Percentiles rank a stretch among this genome's conserved stretches.
Evolutionary conservation across 2,329 filamentous ascomycete species (phyloP).

Genomic region (Malbranchea zuffiana): DNA sequence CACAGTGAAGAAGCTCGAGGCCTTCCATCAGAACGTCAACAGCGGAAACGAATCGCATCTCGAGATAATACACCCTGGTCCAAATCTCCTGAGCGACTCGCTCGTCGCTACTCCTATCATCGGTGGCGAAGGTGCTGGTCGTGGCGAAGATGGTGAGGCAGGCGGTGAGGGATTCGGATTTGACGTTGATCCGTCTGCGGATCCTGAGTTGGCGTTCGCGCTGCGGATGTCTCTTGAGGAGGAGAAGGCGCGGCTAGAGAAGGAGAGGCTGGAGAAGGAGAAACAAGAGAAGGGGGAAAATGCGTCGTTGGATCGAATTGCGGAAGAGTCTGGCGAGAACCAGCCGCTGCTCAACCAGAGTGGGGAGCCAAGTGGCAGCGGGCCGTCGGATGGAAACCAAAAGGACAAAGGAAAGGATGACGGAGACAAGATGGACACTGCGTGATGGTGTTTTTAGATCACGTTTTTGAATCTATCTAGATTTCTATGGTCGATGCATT

Average conservation of each 20-base stretch:
- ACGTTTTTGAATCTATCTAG: conserved; percentile 7
- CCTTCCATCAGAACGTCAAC: conserved; percentile 90
- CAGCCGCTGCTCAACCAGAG: conserved; percentile 54
- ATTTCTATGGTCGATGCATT: conserved; percentile 9
- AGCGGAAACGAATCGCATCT: conserved; percentile 83
- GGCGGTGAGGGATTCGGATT: conserved; percentile 64
- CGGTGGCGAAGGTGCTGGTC: conserved; percentile 62
- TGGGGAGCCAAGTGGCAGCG: conserved; percentile 53
- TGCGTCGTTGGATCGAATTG: conserved; percentile 67
- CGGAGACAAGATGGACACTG: conserved; percentile 83
- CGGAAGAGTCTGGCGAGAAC: conserved; percentile 57
- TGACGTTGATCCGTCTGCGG: conserved; percentile 79
- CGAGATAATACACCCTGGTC: conserved; percentile 79
- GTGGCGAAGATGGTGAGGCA: conserved; percentile 38
- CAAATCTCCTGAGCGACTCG: conserved; percentile 84
- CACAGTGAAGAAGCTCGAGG: conserved; percentile 75
- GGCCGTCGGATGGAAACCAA: conserved; percentile 30
- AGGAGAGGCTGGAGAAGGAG: conserved; percentile 66
- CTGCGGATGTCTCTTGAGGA: conserved; percentile 97
- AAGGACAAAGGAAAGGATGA: conserved; percentile 39
- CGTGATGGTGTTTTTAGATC: conserved; percentile 38
- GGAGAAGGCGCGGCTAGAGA: conserved; percentile 87
- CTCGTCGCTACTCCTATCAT: conserved; percentile 83
- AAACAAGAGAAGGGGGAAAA: conserved; percentile 57
- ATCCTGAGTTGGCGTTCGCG: conserved; percentile 88